These are phyloP conservation scores for Raphanus sativus DNA, from an alignment of 345 rosid species.

Conservation along the genomic window DNA sequence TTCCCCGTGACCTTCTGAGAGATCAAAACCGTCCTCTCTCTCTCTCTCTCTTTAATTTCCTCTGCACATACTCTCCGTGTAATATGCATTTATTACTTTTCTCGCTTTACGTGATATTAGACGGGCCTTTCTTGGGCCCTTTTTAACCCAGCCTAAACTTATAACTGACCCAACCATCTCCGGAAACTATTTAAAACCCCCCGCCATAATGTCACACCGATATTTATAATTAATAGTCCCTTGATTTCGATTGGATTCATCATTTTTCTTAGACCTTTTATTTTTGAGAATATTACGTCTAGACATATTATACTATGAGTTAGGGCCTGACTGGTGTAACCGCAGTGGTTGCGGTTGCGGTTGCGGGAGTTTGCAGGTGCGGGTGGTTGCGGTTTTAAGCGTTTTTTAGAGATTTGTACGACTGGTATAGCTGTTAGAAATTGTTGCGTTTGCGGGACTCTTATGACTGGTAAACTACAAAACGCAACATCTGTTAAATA, in stretches of 20 bases:
- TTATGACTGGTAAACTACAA: too few relatives aligned
- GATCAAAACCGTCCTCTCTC: background rate
- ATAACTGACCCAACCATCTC: background rate
- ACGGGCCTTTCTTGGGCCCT: conserved; percentile 27
- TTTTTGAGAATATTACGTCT: background rate
- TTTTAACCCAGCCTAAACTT: background rate
- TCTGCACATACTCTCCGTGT: conserved; percentile 26
- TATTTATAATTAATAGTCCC: background rate
- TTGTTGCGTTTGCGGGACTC: too few relatives aligned
- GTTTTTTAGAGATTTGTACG: too few relatives aligned
- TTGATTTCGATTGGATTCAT: background rate
- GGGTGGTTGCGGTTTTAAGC: too few relatives aligned
- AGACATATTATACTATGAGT: too few relatives aligned
- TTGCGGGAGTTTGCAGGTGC: too few relatives aligned
- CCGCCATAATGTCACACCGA: background rate
- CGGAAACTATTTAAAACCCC: background rate
- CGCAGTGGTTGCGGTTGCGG: too few relatives aligned
- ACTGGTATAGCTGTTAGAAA: too few relatives aligned
- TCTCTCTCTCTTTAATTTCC: background rate
- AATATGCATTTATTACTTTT: background rate
- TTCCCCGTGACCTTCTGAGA: conserved; percentile 13
- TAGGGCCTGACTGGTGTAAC: too few relatives aligned
- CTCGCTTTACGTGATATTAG: background rate
- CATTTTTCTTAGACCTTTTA: background rate
- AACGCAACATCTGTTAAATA: too few relatives aligned